Evolutionary conservation across 2,329 filamentous ascomycete species (phyloP), one percentile per base, ranked within the genome.

Genomic region (Neophaeococcomyces aloes): DNA sequence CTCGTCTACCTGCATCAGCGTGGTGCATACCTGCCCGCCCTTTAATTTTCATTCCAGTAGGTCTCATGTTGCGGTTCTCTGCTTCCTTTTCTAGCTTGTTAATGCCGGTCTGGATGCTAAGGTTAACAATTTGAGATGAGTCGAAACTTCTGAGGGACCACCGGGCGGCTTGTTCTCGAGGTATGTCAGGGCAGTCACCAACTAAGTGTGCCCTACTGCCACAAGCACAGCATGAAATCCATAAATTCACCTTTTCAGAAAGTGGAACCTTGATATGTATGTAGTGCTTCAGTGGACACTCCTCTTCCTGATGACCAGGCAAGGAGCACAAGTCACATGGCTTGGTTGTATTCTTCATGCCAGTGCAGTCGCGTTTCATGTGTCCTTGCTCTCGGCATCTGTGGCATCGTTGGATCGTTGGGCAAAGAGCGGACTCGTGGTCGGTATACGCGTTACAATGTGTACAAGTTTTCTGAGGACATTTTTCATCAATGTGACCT

Each of bases 321-420:
- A 69, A 69, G 30, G 64, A 64, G 59, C 82, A 86, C 27, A 78
- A 65, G 8, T 75, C 74, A 57, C 82, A 86, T 2, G 71, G 69
- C 36, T 72, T 63, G 17, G 69, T 68, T 44, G 79, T 76, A 13
- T 68, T 68, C 48, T 70, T 70, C 13, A 83, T 66, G 48, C 76
- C 76, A 49, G 81, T 76, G 56, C 81, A 86, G 6, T 62, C 52
- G 1, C 59, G 53, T 14, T 62, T 60, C 39, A 55, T 53, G 54
- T 86, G 82, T 7, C 81, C 81, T 33, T 73, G 65, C 58, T 80
- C 74, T 37, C 68, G 71, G 59, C 82, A 86, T 56, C 76, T 78
- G 38, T 61, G 56, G 51, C 66, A 69, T 49, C 65, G 56, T 46
- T 59, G 55, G 57, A 64, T 64, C 18, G 56, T 52, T 14, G 66